Percentiles rank a stretch among this genome's conserved stretches.
Evolutionary conservation across 495 filamentous ascomycete genomes (phyloP).

Genomic region (Talaromyces trachyspermus): DNA sequence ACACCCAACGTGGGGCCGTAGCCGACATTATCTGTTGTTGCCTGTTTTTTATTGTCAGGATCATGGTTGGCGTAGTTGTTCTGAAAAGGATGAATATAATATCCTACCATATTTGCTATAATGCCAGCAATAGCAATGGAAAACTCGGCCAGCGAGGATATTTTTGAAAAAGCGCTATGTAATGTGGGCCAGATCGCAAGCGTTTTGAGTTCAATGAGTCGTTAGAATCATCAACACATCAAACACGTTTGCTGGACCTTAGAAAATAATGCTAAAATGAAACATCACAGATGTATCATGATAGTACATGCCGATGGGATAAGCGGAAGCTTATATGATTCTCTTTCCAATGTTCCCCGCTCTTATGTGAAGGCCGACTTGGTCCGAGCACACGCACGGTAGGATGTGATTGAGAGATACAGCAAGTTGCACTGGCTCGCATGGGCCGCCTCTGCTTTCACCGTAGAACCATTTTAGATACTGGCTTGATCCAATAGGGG

Average conservation of each 20-base stretch:
- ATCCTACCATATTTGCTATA: constrained; percentile 6
- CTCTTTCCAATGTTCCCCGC: neutral
- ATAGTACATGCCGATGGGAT: neutral
- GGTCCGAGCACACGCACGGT: neutral
- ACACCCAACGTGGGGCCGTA: neutral
- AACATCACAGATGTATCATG: neutral
- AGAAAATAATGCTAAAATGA: no score
- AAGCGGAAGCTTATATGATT: constrained; percentile 4
- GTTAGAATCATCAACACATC: no score
- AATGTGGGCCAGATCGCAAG: no score
- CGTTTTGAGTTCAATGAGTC: no score
- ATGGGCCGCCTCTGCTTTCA: constrained; percentile 1
- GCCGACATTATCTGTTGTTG: neutral
- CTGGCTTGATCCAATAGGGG: neutral
- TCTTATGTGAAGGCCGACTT: neutral
- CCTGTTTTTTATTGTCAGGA: neutral
- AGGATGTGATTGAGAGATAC: constrained; percentile 5
- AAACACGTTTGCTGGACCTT: no score
- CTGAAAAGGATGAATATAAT: neutral
- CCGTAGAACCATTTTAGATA: constrained; percentile 29
- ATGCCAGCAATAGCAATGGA: neutral
- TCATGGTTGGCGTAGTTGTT: neutral
- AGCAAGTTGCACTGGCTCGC: neutral
- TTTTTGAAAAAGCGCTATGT: no score
- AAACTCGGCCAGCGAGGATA: constrained; percentile 2